Percentiles rank a stretch among this genome's conserved stretches.
Evolutionary conservation across 495 filamentous ascomycete genomes (phyloP).

Genomic region (Penicillium macrosclerotiorum): DNA sequence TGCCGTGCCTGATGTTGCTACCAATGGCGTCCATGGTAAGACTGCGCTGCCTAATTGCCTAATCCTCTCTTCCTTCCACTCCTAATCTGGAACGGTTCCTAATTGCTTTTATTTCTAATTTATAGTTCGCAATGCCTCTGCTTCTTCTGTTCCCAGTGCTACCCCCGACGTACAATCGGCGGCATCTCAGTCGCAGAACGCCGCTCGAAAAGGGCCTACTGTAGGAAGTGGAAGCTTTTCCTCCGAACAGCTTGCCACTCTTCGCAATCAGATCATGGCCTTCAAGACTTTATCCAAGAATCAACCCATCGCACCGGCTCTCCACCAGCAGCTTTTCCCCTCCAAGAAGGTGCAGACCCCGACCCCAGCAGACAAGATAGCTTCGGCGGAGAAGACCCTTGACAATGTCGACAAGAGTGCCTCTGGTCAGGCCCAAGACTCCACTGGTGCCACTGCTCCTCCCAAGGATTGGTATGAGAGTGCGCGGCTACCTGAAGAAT

Average conservation of each 20-base stretch:
- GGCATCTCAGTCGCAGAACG: constrained; percentile 32
- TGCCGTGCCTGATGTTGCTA: constrained; percentile 24
- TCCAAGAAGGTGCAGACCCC: constrained; percentile 64
- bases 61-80: no score
- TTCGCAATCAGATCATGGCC: constrained; percentile 75
- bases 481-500: constrained; percentile 65
- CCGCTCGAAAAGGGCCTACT: constrained; percentile 29
- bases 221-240: constrained; percentile 59
- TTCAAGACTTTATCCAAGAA: constrained; percentile 84
- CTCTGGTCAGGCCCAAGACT: constrained; percentile 33
- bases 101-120: not conserved
- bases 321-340: constrained; percentile 74
- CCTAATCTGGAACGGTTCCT: no score
- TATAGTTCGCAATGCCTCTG: constrained; percentile 40
- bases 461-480: constrained; percentile 54
- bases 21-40: constrained; percentile 55
- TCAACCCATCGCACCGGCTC: constrained; percentile 64
- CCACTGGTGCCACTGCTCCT: constrained; percentile 25
- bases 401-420: constrained; percentile 46
- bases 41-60: no score
- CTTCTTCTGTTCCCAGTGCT: constrained; percentile 43
- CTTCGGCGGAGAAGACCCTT: constrained; percentile 50
- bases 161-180: constrained; percentile 24
- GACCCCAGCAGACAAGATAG: constrained; percentile 54
- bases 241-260: constrained; percentile 63